Base-by-base conservation (phyloP, 177 flowering plant species). In the Vitis hybrid region DNA sequence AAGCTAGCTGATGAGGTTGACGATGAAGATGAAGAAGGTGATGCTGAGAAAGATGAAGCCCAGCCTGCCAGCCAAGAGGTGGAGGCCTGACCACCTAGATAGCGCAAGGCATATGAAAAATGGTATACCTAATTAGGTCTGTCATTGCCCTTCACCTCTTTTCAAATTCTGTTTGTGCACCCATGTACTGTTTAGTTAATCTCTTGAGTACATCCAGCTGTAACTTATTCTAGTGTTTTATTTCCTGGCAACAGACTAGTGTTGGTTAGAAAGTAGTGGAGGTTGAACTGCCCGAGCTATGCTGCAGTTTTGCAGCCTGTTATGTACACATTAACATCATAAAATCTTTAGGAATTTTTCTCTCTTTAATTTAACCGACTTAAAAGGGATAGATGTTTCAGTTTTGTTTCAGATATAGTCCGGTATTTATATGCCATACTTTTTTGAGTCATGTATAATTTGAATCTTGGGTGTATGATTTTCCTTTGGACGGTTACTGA, bases 1-100 rank as follows among this genome's bases (percentile, higher is more conserved):
- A 92, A 87, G 72, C 79, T 93, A 67, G 93, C 96, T 30, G 92
- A 85, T 9, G 91, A 92, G 70, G 89, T 74, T 0, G 93, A 86
- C 23, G 91, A 84, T 2, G 88, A 87, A 30, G 91, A 81, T 3
- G 85, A 65, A 2, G 91, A 82, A 56, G 84, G 73, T 6, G 87
- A 76, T 10, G 76, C 73, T 2, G 85, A 77, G 68, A 82, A 83
- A 55, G 85, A 82, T 23, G 85, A 82, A 52, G 68, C 58, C 56
- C 74, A 72, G 56, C 69, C 84, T 40, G 76, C 78, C 14, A 75
- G 68, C 32, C 76, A 76, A 73, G 82, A 79, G 71, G 87, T 80
- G 60, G 78, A 75, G 75, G 79, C 84, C 56, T 86, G 78, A 83
- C 19, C 8, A 1, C 4, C 45, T 62, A 52, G 48, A 5, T 34